These are phyloP conservation scores for Volutella citrinella DNA, from an alignment of 2,329 filamentous ascomycete species.

Conservation along the genomic window DNA sequence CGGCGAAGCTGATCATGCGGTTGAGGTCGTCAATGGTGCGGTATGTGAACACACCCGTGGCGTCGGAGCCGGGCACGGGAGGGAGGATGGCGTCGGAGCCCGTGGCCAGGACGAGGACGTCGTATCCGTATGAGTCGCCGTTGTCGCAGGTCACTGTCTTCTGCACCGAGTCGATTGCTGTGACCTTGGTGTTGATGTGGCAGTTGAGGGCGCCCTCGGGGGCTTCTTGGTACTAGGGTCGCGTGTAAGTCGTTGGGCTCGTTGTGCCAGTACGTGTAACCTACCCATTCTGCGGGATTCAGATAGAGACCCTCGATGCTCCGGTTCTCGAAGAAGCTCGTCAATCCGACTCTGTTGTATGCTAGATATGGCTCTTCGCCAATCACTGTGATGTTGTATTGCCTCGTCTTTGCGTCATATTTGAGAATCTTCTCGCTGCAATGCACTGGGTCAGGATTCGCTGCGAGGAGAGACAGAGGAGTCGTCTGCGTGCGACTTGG, in stretches of 20 bases:
- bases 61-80: conserved; percentile 70
- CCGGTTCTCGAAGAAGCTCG: conserved; percentile 84
- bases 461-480: no score
- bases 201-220: conserved; percentile 68
- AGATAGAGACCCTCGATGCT: conserved; percentile 85
- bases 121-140: conserved; percentile 70
- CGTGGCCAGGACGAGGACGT: conserved; percentile 79
- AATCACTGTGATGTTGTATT: conserved; percentile 81
- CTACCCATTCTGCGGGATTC: conserved; percentile 78
- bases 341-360: conserved; percentile 88
- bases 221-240: conserved; percentile 61
- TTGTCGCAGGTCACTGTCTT: conserved; percentile 70
- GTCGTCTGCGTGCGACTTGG: no score
- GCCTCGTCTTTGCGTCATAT: conserved; percentile 69
- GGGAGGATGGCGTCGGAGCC: conserved; percentile 81
- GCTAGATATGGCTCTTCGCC: conserved; percentile 85
- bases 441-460: no score
- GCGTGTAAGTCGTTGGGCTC: conserved; percentile 4
- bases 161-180: conserved; percentile 55
- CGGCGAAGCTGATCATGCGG: conserved; percentile 70
- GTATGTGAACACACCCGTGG: conserved; percentile 84
- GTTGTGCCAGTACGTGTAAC: conserved; percentile 1
- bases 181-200: conserved; percentile 71
- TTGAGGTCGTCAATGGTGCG: conserved; percentile 80
- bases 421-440: conserved; percentile 86